Evolutionary conservation across 495 filamentous ascomycete species (phyloP).

Genomic region (Xylaria nigripes): DNA sequence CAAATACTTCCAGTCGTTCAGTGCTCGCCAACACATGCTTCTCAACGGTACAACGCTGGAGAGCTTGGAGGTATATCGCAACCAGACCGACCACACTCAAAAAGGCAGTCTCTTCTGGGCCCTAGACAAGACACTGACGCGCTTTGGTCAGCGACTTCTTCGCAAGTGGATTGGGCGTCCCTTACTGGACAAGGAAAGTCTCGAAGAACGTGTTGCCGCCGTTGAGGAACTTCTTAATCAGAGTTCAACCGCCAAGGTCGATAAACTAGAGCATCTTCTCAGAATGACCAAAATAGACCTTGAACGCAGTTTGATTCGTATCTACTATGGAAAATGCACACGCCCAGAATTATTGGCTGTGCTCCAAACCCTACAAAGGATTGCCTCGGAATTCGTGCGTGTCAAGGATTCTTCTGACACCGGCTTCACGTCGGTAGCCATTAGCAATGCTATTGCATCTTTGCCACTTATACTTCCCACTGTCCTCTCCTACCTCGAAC

Average conservation of each 20-base stretch:
- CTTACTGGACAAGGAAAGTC: constrained; percentile 63
- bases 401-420: constrained; percentile 58
- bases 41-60: constrained; percentile 92
- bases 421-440: constrained; percentile 62
- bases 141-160: constrained; percentile 80
- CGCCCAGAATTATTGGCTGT: constrained; percentile 81
- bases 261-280: constrained; percentile 64
- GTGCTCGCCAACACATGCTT: constrained; percentile 88
- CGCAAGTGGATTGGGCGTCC: constrained; percentile 95
- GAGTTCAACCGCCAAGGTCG: constrained; percentile 54
- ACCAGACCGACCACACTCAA: constrained; percentile 77
- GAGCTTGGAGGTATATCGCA: constrained; percentile 91
- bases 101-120: constrained; percentile 96
- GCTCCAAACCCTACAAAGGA: constrained; percentile 75
- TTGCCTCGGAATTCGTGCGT: constrained; percentile 62
- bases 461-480: constrained; percentile 68
- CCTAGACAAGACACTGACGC: constrained; percentile 82
- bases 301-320: constrained; percentile 84
- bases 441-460: constrained; percentile 64
- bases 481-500: constrained; percentile 65
- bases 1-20: constrained; percentile 97
- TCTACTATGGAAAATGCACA: constrained; percentile 94
- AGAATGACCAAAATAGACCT: constrained; percentile 69
- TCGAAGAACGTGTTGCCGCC: constrained; percentile 79
- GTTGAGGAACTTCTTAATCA: constrained; percentile 81